Conservation (phyloP, 352 stramenopile species). For the Stramenopiles sp. region DNA sequence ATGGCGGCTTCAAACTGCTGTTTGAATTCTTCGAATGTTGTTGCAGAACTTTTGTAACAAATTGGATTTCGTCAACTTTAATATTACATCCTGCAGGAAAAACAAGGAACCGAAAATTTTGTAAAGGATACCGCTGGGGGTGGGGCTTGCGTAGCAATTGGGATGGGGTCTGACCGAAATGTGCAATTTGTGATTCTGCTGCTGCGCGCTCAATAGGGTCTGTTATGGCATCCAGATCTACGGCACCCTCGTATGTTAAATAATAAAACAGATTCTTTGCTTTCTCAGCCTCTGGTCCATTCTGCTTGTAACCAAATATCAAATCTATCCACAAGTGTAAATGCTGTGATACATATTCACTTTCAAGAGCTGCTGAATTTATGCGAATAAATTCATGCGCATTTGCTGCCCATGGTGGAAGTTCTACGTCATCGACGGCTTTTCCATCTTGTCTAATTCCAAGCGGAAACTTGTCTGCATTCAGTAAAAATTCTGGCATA, state of each 20-base stretch:
- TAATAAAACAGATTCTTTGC: slow-evolving; percentile 96
- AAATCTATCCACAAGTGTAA: slow-evolving; percentile 80
- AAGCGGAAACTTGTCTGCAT: slow-evolving; percentile 18
- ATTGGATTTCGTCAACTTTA: background rate
- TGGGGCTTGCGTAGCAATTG: slow-evolving; percentile 80
- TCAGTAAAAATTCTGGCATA: slow-evolving; percentile 23
- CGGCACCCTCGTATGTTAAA: slow-evolving; percentile 91
- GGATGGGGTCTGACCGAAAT: slow-evolving; percentile 90
- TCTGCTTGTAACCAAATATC: slow-evolving; percentile 85
- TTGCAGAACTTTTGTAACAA: background rate
- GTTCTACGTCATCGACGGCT: slow-evolving; percentile 58
- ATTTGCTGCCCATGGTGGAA: slow-evolving; percentile 74
- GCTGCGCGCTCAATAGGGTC: slow-evolving; percentile 73
- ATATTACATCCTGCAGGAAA: background rate
- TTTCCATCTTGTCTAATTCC: slow-evolving; percentile 52
- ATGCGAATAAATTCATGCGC: slow-evolving; percentile 40
- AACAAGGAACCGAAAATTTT: background rate
- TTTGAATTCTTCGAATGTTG: background rate
- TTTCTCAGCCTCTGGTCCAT: slow-evolving; percentile 63
- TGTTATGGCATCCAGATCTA: slow-evolving; percentile 84
- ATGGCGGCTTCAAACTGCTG: background rate
- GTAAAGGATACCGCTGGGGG: slow-evolving; percentile 26
- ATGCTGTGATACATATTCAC: slow-evolving; percentile 50
- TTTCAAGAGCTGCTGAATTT: slow-evolving; percentile 42
- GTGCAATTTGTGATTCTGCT: slow-evolving; percentile 85